These are phyloP conservation scores for Iberis amara DNA, from an alignment of 441 rosid species.

Conservation along the genomic window DNA sequence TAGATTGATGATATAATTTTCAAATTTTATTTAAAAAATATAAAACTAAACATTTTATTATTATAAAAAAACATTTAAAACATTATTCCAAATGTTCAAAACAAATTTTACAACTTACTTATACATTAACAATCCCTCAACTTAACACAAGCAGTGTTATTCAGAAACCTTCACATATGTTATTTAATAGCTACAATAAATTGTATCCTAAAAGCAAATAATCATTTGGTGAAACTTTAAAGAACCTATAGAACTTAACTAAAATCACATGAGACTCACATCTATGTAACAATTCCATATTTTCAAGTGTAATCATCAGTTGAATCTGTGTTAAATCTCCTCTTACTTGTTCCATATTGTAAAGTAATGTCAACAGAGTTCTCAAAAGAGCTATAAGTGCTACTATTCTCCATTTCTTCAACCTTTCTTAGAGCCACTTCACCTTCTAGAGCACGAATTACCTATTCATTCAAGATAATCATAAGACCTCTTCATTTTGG, in stretches of 20 bases:
- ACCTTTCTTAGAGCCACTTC: conserved; percentile 32
- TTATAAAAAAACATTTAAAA: too few species aligned
- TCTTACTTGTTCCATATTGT: conserved; percentile 20
- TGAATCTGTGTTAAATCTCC: conserved; percentile 26
- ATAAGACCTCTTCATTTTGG: background rate
- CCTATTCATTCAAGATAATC: conserved; percentile 24
- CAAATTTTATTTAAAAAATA: too few species aligned
- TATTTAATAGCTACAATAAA: conserved; percentile 8
- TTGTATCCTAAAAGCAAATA: background rate
- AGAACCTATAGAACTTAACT: too few species aligned
- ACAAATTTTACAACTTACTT: too few species aligned
- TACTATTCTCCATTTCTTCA: conserved; percentile 25
- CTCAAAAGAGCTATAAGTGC: conserved; percentile 28
- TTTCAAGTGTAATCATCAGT: conserved; percentile 34
- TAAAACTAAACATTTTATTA: too few species aligned
- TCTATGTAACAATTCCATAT: too few species aligned
- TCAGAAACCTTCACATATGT: background rate
- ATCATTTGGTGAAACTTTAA: background rate
- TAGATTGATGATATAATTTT: too few species aligned
- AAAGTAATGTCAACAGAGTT: conserved; percentile 14
- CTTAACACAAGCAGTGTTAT: conserved; percentile 16
- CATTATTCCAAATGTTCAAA: too few species aligned
- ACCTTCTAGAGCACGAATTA: conserved; percentile 44
- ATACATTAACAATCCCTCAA: background rate
- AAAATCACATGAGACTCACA: too few species aligned